Base-by-base conservation (phyloP, 768 basidiomycete genomes). In the Macrolepiota fuliginosa region DNA sequence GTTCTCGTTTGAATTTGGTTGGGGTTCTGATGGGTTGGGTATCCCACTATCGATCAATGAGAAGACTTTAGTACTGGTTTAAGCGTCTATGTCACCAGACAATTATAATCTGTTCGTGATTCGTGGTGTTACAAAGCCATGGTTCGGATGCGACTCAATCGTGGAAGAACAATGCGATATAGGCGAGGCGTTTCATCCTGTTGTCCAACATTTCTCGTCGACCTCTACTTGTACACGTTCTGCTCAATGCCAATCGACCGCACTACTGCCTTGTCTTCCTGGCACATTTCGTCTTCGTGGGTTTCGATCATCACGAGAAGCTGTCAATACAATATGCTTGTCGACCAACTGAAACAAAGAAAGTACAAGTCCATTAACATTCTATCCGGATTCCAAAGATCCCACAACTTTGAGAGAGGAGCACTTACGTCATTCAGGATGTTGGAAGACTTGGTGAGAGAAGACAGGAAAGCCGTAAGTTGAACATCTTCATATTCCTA, bases 401-500 rank as follows among this genome's bases (percentile, higher is more conserved):
- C 3, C 12, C 24, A 40, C 36, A 19, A 27, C 19, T 29, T 3
- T n/a, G 49, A 54, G 56, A 17, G 42, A 52, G 46, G 39, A 35
- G 63, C 36, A 42, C 92, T 68, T 69, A 96, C 96, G 67, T 96
- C 94, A 71, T 96, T 98, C 61, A 98, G 74, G 10, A 89, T 84
- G 65, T 89, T 89, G 15, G 96, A 82, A 32, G 92, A 91, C 74
- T 95, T 96, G 6, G 96, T 98, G 62, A 99, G 74, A 13, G 88
- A 85, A 0, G 94, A 88, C 12, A 99, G 79, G 74, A 93, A 92
- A 9, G 90, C 88, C 1, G 94, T 97, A 29, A 99, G 78, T 63
- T 97, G 94, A 15, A 96, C 94, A 71, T 99, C 96, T 68, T 90
- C 91, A 73, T 96, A 94, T 84, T 99, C 96, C 94, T 97, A 67